Conservation (phyloP, 495 filamentous ascomycete genomes). For the Penicillium daleae region DNA sequence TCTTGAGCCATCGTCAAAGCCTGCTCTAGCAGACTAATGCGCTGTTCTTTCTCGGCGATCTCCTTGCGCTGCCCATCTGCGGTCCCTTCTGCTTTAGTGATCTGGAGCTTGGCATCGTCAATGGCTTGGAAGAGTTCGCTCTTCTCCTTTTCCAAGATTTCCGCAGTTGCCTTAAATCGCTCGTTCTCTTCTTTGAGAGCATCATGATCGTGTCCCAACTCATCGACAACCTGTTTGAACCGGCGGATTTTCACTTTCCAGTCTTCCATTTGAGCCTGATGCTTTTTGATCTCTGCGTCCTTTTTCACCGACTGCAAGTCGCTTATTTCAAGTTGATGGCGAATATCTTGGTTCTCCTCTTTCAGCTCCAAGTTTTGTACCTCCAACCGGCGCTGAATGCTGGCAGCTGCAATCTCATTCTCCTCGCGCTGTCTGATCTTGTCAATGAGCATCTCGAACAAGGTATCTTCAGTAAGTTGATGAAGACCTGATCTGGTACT, state of each 20-base stretch:
- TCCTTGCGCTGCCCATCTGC: conserved; percentile 22
- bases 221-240: conserved; percentile 42
- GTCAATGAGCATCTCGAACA: conserved; percentile 44
- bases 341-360: conserved; percentile 35
- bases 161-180: conserved; percentile 26
- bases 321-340: conserved; percentile 17
- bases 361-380: conserved; percentile 25
- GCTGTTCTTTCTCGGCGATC: conserved; percentile 19
- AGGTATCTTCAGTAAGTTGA: conserved; percentile 35
- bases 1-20: conserved; percentile 27
- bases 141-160: conserved; percentile 32
- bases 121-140: conserved; percentile 29
- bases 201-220: conserved; percentile 39
- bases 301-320: conserved; percentile 25
- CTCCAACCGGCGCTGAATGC: conserved; percentile 33
- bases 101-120: conserved; percentile 24
- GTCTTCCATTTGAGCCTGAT: conserved; percentile 28
- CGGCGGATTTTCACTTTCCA: conserved; percentile 41
- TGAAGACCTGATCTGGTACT: conserved; percentile 6
- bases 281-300: conserved; percentile 19
- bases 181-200: conserved; percentile 33
- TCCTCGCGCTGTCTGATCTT: conserved; percentile 43
- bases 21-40: conserved; percentile 25
- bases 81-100: conserved; percentile 22
- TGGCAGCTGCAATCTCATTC: conserved; percentile 29